A percentile compares a stretch with the other conserved stretches of the same genome.
Conservation (phyloP, 495 filamentous ascomycete species). For the Lepidopterella palustris region DNA sequence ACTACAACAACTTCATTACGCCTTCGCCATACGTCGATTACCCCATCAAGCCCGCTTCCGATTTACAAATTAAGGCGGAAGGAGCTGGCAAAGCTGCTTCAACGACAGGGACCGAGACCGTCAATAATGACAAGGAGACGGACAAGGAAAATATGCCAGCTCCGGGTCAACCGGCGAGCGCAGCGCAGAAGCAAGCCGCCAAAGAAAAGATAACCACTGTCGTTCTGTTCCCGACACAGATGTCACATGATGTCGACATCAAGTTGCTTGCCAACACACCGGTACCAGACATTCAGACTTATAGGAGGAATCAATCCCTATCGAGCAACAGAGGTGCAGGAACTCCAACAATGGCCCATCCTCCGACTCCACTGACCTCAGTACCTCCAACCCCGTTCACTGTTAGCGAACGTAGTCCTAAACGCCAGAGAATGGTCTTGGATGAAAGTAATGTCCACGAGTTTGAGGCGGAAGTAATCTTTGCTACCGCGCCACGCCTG, state of each 20-base stretch:
- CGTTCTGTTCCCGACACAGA: conserved; percentile 78
- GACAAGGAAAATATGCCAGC: conserved; percentile 47
- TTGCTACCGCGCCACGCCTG: conserved; percentile 64
- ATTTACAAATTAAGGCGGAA: conserved; percentile 37
- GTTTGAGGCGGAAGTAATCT: conserved; percentile 65
- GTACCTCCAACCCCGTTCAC: conserved; percentile 54
- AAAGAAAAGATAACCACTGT: conserved; percentile 63
- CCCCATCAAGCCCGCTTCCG: conserved; percentile 47
- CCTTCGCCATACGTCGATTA: conserved; percentile 82
- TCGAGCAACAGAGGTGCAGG: conserved; percentile 36
- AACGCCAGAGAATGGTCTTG: conserved; percentile 64
- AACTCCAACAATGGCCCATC: conserved; percentile 50
- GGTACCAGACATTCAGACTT: conserved; percentile 43
- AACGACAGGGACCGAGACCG: conserved; percentile 32
- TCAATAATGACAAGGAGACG: conserved; percentile 36
- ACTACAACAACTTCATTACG: conserved; percentile 78
- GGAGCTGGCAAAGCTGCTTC: conserved; percentile 31
- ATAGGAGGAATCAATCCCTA: conserved; percentile 27
- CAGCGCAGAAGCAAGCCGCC: conserved; percentile 43
- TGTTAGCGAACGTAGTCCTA: conserved; percentile 50
- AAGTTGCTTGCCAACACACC: conserved; percentile 68
- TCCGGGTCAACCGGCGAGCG: conserved; percentile 40
- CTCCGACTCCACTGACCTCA: conserved; percentile 58
- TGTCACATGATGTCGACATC: conserved; percentile 66
- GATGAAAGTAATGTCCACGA: conserved; percentile 63